A percentile compares a stretch with the other conserved stretches of the same genome.
Evolutionary conservation across 495 filamentous ascomycete genomes (phyloP).

Genomic region (Beverwykella pulmonaria): DNA sequence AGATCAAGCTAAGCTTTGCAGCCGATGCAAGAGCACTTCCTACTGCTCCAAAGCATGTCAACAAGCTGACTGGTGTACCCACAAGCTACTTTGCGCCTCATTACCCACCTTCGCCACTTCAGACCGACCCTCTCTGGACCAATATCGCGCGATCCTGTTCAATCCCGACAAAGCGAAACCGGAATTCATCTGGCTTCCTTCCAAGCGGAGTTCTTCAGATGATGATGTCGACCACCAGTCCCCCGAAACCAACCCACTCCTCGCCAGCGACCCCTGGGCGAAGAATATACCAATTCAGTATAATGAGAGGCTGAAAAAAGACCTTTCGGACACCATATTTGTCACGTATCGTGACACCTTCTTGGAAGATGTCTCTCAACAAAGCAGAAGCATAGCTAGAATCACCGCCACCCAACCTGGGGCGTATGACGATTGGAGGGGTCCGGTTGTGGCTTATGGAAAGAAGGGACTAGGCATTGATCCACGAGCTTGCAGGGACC

Average conservation of each 20-base stretch:
- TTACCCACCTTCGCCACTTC: constrained; percentile 29
- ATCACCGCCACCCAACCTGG: neutral
- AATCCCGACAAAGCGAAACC: constrained; percentile 29
- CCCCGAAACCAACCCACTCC: neutral
- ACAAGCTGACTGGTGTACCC: constrained; percentile 40
- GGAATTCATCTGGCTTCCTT: constrained; percentile 38
- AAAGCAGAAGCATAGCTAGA: too few relatives aligned
- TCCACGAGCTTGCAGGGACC: constrained; percentile 26
- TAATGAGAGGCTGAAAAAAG: neutral
- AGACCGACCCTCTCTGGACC: constrained; percentile 22
- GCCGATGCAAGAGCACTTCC: constrained; percentile 9
- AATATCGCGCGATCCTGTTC: constrained; percentile 43
- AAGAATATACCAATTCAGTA: neutral
- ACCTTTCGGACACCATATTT: neutral
- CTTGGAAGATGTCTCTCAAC: too few relatives aligned
- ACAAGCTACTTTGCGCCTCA: constrained; percentile 42
- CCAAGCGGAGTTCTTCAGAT: constrained; percentile 24
- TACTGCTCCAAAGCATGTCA: constrained; percentile 44
- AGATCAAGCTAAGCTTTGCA: neutral
- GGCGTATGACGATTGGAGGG: constrained; percentile 27
- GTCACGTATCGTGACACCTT: neutral
- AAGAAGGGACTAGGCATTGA: constrained; percentile 21
- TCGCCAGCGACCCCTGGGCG: neutral
- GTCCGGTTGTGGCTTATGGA: constrained; percentile 37
- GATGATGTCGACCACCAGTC: constrained; percentile 1